phyloP scores from a whole-genome alignment of 495 filamentous ascomycete species.

The Evansstolkia leycettana region DNA sequence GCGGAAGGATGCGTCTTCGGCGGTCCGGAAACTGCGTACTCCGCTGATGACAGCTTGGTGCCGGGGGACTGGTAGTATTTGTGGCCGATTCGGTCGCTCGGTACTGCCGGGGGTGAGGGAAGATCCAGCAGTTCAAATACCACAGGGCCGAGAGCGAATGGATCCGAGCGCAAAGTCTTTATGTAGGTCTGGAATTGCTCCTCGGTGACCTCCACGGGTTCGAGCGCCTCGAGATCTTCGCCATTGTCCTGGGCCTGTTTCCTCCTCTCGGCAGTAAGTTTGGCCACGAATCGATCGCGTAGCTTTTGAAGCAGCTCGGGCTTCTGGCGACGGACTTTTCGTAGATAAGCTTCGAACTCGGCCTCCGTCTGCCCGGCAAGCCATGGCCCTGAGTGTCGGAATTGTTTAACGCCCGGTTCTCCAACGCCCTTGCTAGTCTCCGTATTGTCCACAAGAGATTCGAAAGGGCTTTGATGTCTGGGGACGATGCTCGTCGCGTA shows the following conservation, averaged over 20 bases:
- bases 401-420: conserved; percentile 23
- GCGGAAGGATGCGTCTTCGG: conserved; percentile 85
- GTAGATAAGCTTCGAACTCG: conserved; percentile 58
- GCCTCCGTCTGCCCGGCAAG: conserved; percentile 60
- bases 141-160: conserved; percentile 30
- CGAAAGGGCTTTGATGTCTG: conserved; percentile 39
- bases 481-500: conserved; percentile 17
- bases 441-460: conserved; percentile 35
- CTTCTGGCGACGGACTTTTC: conserved; percentile 46
- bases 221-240: conserved; percentile 19
- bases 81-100: conserved; percentile 20
- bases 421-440: conserved; percentile 19
- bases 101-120: conserved; percentile 28
- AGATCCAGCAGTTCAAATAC: conserved; percentile 38
- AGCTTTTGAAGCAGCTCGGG: conserved; percentile 52
- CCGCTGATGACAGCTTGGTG: conserved; percentile 23
- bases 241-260: conserved; percentile 36
- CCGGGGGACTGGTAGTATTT: conserved; percentile 26
- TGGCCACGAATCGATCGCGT: conserved; percentile 24
- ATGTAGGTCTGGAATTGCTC: conserved; percentile 48
- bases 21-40: conserved; percentile 50
- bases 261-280: conserved; percentile 29
- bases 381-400: conserved; percentile 58
- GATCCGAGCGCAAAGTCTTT: conserved; percentile 43
- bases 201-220: conserved; percentile 39